Percentiles rank a stretch among this genome's conserved stretches.
These are phyloP conservation scores for Otatea glauca DNA, from an alignment of 176 grass and related monocot species.

Conservation along the genomic window DNA sequence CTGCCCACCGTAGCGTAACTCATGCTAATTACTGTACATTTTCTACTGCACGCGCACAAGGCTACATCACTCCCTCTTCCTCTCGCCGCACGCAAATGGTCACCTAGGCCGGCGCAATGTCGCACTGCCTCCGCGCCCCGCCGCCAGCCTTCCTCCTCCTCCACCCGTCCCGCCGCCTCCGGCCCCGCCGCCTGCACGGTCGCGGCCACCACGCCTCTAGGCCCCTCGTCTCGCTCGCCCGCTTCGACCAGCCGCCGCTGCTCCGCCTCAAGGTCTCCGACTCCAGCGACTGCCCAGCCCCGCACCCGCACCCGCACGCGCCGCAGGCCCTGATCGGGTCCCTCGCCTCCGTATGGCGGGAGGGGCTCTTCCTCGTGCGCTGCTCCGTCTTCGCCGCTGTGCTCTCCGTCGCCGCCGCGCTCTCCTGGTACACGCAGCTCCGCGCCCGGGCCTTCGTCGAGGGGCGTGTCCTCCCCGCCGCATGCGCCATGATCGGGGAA, in stretches of 20 bases:
- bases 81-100: constrained; percentile 60
- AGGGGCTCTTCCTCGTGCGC: constrained; percentile 87
- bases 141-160: constrained; percentile 34
- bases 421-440: constrained; percentile 80
- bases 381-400: constrained; percentile 81
- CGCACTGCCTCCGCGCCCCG: constrained; percentile 47
- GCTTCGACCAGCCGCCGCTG: constrained; percentile 39
- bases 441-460: constrained; percentile 76
- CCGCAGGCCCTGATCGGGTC: constrained; percentile 65
- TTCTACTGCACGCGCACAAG: too few species aligned
- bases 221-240: constrained; percentile 45
- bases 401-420: constrained; percentile 71
- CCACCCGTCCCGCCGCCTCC: constrained; percentile 35
- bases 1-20: too few species aligned
- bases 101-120: constrained; percentile 71
- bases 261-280: constrained; percentile 49
- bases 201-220: not conserved
- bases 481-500: constrained; percentile 71
- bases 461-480: constrained; percentile 76
- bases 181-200: constrained; percentile 27
- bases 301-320: constrained; percentile 43
- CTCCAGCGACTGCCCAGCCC: constrained; percentile 48
- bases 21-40: too few species aligned
- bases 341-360: constrained; percentile 69
- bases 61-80: not conserved